These are phyloP conservation scores for Euphorbia tirucalli DNA, from an alignment of 345 rosid genomes.

Conservation along the genomic window DNA sequence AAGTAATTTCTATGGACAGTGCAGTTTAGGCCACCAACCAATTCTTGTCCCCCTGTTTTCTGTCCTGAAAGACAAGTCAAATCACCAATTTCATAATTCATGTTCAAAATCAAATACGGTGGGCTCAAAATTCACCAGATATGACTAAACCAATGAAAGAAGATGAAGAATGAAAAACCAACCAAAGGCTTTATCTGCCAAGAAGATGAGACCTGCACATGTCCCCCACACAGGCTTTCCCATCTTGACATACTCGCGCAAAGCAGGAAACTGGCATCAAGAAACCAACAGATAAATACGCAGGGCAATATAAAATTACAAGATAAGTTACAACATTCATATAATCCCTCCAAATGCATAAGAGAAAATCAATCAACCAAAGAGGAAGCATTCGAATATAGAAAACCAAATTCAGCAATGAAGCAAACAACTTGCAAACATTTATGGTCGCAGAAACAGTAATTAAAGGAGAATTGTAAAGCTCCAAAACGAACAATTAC, in stretches of 20 bases:
- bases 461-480: neutral
- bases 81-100: neutral
- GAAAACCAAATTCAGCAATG: neutral
- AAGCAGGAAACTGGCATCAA: conserved; percentile 74
- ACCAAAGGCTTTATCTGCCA: conserved; percentile 85
- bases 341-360: neutral
- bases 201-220: conserved; percentile 95
- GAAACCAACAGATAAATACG: neutral
- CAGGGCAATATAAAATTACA: neutral
- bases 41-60: conserved; percentile 86
- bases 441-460: neutral
- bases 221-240: conserved; percentile 99
- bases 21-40: conserved; percentile 89
- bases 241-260: conserved; percentile 78
- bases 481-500: neutral
- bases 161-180: conserved; percentile 24
- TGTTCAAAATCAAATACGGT: conserved; percentile 1
- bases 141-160: neutral
- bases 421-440: neutral
- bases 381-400: neutral
- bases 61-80: conserved; percentile 60
- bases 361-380: neutral
- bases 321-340: neutral
- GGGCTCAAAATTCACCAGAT: neutral
- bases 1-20: conserved; percentile 83